Base-by-base conservation (phyloP, 2,329 filamentous ascomycete species). In the Fusarium sulawesiense region DNA sequence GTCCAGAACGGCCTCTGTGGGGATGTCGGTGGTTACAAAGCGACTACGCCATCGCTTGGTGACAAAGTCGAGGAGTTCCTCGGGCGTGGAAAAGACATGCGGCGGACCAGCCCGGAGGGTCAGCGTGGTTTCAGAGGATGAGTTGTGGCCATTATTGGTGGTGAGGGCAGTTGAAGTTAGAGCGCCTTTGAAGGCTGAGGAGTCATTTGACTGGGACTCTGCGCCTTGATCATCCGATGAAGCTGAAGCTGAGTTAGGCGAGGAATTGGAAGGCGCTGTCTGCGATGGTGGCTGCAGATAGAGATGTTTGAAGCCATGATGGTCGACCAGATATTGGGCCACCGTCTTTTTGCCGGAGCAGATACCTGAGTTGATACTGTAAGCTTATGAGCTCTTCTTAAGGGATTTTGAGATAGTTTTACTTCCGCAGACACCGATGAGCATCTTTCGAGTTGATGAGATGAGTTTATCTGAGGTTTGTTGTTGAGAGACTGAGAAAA, bases 271-370 rank as follows among this genome's bases (percentile, higher is more conserved):
- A 16, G 64, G 48, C 27, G n/a, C 56, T 32, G 62, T 34, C 30
- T 57, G 50, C 29, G 57, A 59, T 30, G 64, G 57, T 48, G 63
- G 58, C 59, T 74, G 64, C 30, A 97, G 85, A 73, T 88, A 86
- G 60, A 98, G 86, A 48, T 88, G 88, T 65, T 87, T 89, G 81
- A 98, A 99, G 66, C 88, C 89, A 80, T 98, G 92, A 70, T 94
- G 88, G 69, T 94, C 88, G 70, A 94, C 88, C 11, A 99, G 88
- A 78, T 97, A 98, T 57, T 93, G 88, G 61, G 94, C 94, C 70
- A 98, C 93, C 12, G 93, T 93, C 78, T 90, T 91, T 83, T 98
- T 98, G 76, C 96, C 96, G 50, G 95, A 91, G 83, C 94, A 98
- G 75, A 98, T 95, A 76, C 93, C 94, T 96, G 76, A 25, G 49